Conservation (phyloP, 2,329 filamentous ascomycete species). For the Plectosphaerella plurivora region DNA sequence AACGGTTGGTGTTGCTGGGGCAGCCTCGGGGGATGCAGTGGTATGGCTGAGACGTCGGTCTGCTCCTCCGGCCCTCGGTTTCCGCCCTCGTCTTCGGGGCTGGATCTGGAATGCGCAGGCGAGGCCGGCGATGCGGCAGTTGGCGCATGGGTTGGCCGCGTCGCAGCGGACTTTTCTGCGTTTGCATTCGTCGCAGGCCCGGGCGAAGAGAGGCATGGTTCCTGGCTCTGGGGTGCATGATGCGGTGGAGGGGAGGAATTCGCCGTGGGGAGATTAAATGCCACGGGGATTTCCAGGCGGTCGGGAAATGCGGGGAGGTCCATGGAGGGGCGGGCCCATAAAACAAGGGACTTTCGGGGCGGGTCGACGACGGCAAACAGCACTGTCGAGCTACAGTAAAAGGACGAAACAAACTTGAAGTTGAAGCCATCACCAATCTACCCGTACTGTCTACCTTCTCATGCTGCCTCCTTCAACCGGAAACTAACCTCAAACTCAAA, state of each 20-base stretch:
- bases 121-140: neutral
- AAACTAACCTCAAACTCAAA: conserved; percentile 19
- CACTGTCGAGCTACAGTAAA: no score
- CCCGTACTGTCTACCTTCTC: no score
- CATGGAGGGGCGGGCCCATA: no score
- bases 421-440: no score
- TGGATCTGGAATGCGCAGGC: neutral
- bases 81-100: neutral
- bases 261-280: neutral
- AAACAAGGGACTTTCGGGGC: no score
- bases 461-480: neutral
- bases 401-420: no score
- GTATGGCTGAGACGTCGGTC: neutral
- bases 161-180: neutral
- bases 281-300: neutral
- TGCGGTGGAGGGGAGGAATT: neutral
- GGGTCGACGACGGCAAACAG: no score
- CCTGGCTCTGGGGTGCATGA: neutral
- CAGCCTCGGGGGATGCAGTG: neutral
- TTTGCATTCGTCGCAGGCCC: conserved; percentile 1
- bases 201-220: neutral
- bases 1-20: neutral
- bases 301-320: no score
- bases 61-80: neutral
- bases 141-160: neutral